Evolutionary conservation across 192 early-diverging fungal genomes (phyloP).

Genomic region (Coemansia sp.): DNA sequence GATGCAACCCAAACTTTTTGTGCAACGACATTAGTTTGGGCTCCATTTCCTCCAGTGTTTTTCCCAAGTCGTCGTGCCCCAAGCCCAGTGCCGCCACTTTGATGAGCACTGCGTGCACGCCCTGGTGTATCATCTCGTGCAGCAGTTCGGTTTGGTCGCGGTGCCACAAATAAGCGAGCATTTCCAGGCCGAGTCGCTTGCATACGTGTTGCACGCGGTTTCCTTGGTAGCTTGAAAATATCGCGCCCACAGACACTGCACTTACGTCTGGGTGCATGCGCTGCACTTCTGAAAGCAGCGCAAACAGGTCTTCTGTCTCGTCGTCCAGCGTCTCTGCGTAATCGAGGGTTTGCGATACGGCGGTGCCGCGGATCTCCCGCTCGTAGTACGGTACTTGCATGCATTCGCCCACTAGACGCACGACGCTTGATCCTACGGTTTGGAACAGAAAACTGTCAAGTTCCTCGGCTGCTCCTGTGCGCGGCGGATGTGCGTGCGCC

Average conservation of each 20-base stretch:
- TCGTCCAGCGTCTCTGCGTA: conserved; percentile 72
- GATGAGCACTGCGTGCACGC: conserved; percentile 81
- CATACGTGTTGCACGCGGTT: conserved; percentile 96
- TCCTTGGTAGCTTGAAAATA: conserved; percentile 96
- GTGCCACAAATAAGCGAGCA: conserved; percentile 89
- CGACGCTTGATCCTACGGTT: conserved; percentile 92
- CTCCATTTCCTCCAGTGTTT: conserved; percentile 74
- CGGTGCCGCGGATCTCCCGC: conserved; percentile 67
- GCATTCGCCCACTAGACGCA: conserved; percentile 79
- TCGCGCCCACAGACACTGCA: conserved; percentile 91
- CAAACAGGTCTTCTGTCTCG: conserved; percentile 93
- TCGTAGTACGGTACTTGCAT: conserved; percentile 85
- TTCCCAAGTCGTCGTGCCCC: conserved; percentile 63
- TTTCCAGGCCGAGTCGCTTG: conserved; percentile 77
- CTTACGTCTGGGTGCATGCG: conserved; percentile 72
- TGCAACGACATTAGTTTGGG: conserved; percentile 68
- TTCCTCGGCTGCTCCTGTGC: conserved; percentile 65
- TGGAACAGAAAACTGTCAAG: conserved; percentile 96
- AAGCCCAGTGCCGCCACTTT: conserved; percentile 92
- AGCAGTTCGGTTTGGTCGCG: conserved; percentile 81
- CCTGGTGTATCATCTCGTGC: conserved; percentile 77
- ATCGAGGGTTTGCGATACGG: conserved; percentile 64
- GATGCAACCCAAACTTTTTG: conserved; percentile 76
- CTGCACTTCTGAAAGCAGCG: conserved; percentile 70
- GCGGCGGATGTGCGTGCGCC: conserved; percentile 84